Evolutionary conservation across 805 yeast species (phyloP), one percentile per base, ranked within the genome.

Genomic region (Metschnikowia matae): DNA sequence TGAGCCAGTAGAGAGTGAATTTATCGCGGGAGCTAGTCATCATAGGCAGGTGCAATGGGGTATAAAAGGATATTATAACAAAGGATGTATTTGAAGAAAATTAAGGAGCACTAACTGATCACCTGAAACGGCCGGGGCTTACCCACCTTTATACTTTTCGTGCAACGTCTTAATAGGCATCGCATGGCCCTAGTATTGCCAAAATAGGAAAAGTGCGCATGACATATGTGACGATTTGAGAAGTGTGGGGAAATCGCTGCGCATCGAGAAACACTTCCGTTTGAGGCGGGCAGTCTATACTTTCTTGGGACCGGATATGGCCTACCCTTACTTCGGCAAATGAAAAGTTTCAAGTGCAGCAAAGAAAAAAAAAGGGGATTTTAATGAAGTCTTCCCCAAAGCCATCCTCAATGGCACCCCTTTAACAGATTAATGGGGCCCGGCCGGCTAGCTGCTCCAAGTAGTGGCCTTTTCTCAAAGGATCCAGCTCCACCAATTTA

Each of bases 401-500:
- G 10, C 10, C 29, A 26, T 2, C 29, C 29, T 26, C 11, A 26
- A 26, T 26, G 29, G 29, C 11, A n/a, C 35, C 35, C 15, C 8
- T 14, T 13, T 29, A 44, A 14, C 43, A 51, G 4, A 47, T 35
- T 26, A 56, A 36, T 17, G 58, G 44, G n/a, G 57, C 58, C 11
- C 29, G 31, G n/a, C 55, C 59, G 4, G 34, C 31, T 7, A 58
- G 18, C 52, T 69, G 71, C 49, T 80, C 81, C 36, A 68, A 46
- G 56, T 87, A 88, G 56, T 87, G 74, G 34, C 82, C 81, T 55
- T 66, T 70, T 54, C 95, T 72, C 62, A 84, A 68, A 0, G 92
- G 89, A 66, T 88, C 96, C 6, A 78, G 68, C 23, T 73, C 67
- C 5, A 75, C 67, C 51, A 87, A 69, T 44, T 63, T 74, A 3